phyloP scores from a whole-genome alignment of 192 early-diverging fungal genomes.

The Backusella tuberculispora region DNA sequence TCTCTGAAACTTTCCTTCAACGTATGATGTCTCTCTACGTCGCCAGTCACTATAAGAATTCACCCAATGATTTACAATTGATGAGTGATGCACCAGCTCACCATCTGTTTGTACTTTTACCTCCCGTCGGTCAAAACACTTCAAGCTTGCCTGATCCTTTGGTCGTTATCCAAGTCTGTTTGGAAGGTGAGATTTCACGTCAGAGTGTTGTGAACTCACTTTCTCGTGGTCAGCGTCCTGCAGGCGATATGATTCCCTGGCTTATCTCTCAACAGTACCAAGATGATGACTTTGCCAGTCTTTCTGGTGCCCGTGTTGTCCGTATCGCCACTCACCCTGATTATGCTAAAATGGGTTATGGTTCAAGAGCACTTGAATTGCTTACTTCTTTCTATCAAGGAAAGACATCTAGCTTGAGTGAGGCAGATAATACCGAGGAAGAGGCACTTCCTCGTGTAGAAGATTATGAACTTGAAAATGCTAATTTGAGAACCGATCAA shows the following conservation, averaged over 20 bases:
- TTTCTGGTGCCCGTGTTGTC: slow-evolving; percentile 95
- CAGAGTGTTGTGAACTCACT: slow-evolving; percentile 83
- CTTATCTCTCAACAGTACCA: slow-evolving; percentile 92
- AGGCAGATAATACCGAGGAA: slow-evolving; percentile 59
- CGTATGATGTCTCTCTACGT: slow-evolving; percentile 98
- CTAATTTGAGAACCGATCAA: slow-evolving; percentile 70
- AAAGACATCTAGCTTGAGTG: slow-evolving; percentile 69
- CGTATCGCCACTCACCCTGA: slow-evolving; percentile 98
- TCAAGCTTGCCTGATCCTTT: slow-evolving; percentile 89
- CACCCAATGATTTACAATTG: slow-evolving; percentile 96
- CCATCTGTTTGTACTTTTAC: slow-evolving; percentile 95
- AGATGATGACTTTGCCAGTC: slow-evolving; percentile 94
- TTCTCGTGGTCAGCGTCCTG: slow-evolving; percentile 80
- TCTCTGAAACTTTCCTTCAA: slow-evolving; percentile 95
- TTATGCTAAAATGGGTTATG: slow-evolving; percentile 98
- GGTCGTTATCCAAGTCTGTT: slow-evolving; percentile 82
- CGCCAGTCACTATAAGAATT: slow-evolving; percentile 99
- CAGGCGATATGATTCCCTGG: slow-evolving; percentile 98
- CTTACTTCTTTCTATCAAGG: slow-evolving; percentile 91
- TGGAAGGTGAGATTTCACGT: slow-evolving; percentile 95
- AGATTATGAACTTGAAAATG: slow-evolving; percentile 56
- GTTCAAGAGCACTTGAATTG: slow-evolving; percentile 82
- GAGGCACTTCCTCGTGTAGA: slow-evolving; percentile 52
- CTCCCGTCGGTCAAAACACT: slow-evolving; percentile 76
- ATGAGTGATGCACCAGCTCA: slow-evolving; percentile 98